Conservation (phyloP, 2,329 filamentous ascomycete species). For the Aureobasidium sp. region DNA sequence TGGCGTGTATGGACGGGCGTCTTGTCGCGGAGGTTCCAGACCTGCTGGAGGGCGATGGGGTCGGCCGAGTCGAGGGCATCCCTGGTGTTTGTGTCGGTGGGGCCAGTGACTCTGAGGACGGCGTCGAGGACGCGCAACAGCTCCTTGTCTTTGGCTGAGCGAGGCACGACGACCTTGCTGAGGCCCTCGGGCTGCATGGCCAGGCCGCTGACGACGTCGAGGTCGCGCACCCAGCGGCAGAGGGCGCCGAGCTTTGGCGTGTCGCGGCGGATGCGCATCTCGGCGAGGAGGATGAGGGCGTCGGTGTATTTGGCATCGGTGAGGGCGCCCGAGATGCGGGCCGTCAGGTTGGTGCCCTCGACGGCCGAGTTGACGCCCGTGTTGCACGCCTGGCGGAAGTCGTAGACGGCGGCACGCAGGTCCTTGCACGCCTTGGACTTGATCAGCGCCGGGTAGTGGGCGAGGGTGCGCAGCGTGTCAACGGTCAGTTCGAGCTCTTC, state of each 20-base stretch:
- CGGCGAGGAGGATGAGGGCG: slow-evolving; percentile 56
- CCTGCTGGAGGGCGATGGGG: slow-evolving; percentile 51
- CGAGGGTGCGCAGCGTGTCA: slow-evolving; percentile 53
- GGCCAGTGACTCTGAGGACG: slow-evolving; percentile 55
- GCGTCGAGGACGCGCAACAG: slow-evolving; percentile 55
- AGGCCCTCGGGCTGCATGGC: slow-evolving; percentile 46
- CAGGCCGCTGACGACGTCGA: slow-evolving; percentile 60
- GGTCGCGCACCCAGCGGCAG: slow-evolving; percentile 63
- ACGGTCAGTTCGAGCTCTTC: slow-evolving; percentile 61
- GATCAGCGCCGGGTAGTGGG: slow-evolving; percentile 53
- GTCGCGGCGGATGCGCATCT: slow-evolving; percentile 60
- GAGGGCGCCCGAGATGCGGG: slow-evolving; percentile 57
- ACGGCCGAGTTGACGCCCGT: slow-evolving; percentile 48
- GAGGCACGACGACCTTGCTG: slow-evolving; percentile 27
- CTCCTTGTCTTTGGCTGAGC: slow-evolving; percentile 44
- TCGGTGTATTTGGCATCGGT: slow-evolving; percentile 58
- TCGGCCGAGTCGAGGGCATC: slow-evolving; percentile 27
- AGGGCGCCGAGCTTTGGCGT: slow-evolving; percentile 60
- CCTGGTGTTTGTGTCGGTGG: slow-evolving; percentile 44
- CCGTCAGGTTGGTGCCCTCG: slow-evolving; percentile 56
- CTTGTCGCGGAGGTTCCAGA: slow-evolving; percentile 51
- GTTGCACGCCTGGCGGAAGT: slow-evolving; percentile 60
- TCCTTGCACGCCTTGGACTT: slow-evolving; percentile 63
- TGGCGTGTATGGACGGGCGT: slow-evolving; percentile 42
- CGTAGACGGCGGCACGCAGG: slow-evolving; percentile 57